Evolutionary conservation across 345 rosid species (phyloP), one percentile per base, ranked within the genome.

Genomic region (Brassica nigra): DNA sequence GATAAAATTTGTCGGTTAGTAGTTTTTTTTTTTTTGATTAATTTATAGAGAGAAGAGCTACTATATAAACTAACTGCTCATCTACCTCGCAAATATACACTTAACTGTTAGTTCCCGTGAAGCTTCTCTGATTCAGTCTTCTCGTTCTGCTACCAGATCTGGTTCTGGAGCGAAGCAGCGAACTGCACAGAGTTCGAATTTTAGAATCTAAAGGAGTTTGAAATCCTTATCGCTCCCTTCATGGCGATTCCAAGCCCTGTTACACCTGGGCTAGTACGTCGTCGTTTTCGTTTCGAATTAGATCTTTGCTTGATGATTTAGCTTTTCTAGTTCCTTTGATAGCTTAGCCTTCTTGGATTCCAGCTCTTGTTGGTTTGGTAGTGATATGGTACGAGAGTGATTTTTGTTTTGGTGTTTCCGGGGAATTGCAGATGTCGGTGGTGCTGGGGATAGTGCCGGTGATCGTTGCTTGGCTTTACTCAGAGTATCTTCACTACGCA

Each of bases 181-280:
- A 18, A 18, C 18, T 18, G 18, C 18, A 18, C 62, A 2, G 36
- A 74, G 8, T 79, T 59, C 66, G 10, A 31, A 31, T 61, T 73
- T 18, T 18, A 18, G 18, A 18, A 18, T 18, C 18, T 18, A 18
- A 18, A 18, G 18, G 18, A 18, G 18, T 18, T 18, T 18, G 18
- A 18, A 18, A 18, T 18, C 18, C 18, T 18, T 18, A 18, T 18
- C 18, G 18, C 18, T 18, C 18, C 18, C 0, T 18, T 18, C 18
- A 90, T 88, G 94, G 61, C 75, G 85, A 82, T 86, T 76, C 54
- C 70, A 71, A 80, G 85, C 78, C 88, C 91, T 52, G 64, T 91
- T 55, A 86, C 93, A 68, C 91, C 97, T 59, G 91, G 91, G 63
- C 98, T 92, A 86, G 98, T 92, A 66, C 78, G 84, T 84, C 64